Base-by-base conservation (phyloP, 495 filamentous ascomycete genomes). In the Parathielavia hyrcaniae region DNA sequence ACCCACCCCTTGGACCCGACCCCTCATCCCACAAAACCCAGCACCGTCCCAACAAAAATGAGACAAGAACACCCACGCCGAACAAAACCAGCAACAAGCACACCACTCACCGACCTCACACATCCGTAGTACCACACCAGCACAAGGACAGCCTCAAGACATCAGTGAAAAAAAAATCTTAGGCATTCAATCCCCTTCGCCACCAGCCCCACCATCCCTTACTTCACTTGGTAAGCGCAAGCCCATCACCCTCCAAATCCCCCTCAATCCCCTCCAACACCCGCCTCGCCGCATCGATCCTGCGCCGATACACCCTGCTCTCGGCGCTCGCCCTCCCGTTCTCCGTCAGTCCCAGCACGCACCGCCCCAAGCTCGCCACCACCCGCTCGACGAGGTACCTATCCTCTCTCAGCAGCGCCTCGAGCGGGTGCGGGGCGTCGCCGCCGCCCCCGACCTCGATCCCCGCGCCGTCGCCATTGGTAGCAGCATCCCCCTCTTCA, bases 371-470 rank as follows among this genome's bases (percentile, higher is more conserved):
- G 55, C 84, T 88, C n/a, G 81, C 78, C 11, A 91, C 84, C 6
- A 96, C 72, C 49, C 81, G 75, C 64, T 91, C 87, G n/a, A 92
- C 79, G 14, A 92, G 79, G 55, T 85, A 81, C 61, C 85, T 84
- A 61, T 91, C 88, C 46, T 88, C 83, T 40, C 82, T 78, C 47
- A 81, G 79, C 39, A 89, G 61, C 72, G 79, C 67, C 69, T 82
- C 57, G 61, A 80, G 67, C 34, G 73, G 64, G 7, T 65, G 54
- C 61, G 13, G 69, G 66, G 39, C 47, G 26, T 20, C n/a, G 50
- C 44, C n/a, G 43, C 36, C 32, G 34, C 69, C 19, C 44, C 19
- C 30, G 8, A 13, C 23, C 1, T 14, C 13, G 26, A 34, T 49
- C 17, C 16, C 44, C 8, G 2, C 34, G 14, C 16, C 7, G 6